Base-by-base conservation (phyloP, 352 stramenopile species). In the Globisporangium polare region DNA sequence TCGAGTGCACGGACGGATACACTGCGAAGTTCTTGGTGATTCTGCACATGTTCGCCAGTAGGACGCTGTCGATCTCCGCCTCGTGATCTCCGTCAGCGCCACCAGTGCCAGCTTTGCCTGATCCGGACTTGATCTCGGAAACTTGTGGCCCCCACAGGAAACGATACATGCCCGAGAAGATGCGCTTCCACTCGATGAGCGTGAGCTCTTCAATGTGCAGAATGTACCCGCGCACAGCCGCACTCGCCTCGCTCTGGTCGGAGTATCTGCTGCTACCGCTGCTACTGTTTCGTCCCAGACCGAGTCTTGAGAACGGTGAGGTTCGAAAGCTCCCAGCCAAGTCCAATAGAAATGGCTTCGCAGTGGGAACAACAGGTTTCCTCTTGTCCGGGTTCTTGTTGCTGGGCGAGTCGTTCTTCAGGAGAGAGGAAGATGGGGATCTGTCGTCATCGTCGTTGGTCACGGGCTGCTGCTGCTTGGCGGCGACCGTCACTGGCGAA, bases 1-100 rank as follows among this genome's bases (percentile, higher is more conserved):
- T 69, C 18, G 60, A 71, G 51, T 89, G 78, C 37, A 92, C 78
- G 0, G 80, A 78, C 5, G 78, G 83, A 50, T 86, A 90, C 5
- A 80, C 70, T 18, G 83, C 75, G 45, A 89, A 82, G 68, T 83
- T 76, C 53, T 92, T 92, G 17, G 67, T 86, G 45, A 92, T 80
- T 35, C 69, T 69, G 55, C 80, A 89, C 79, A 92, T 79, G 58
- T 92, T 90, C 2, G 80, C 67, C 6, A 74, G 70, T 58, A 92
- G 65, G 4, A 90, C 61, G 27, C 66, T 78, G 60, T 92, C 80
- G 20, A 87, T 60, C 2, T 60, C 53, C 0, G 65, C 17, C 53
- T 87, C 68, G 17, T 67, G 51, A 7, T 77, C 74, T 47, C n/a
- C 20, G 13, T 58, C 51, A 46, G 43, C 3, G 46, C 43, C 29